Conservation (phyloP, 306 rosid genomes). For the Dalbergia cultrata region DNA sequence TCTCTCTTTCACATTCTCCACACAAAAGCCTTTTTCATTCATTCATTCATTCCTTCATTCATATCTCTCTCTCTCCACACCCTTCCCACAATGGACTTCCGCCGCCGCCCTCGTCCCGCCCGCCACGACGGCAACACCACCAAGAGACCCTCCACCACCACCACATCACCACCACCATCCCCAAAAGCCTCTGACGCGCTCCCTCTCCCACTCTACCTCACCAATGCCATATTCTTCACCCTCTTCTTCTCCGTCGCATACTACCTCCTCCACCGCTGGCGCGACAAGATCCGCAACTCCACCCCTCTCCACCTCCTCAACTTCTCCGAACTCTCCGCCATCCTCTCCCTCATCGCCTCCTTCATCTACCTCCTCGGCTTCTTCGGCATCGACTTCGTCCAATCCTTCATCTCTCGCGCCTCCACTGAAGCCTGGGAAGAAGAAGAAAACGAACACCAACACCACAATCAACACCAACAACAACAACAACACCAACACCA, state of each 20-base stretch:
- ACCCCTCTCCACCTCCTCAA: slow-evolving; percentile 77
- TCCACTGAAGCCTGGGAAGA: slow-evolving; percentile 63
- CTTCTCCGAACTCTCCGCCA: slow-evolving; percentile 67
- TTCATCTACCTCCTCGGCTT: slow-evolving; percentile 80
- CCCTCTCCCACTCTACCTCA: slow-evolving; percentile 67
- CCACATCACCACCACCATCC: background rate
- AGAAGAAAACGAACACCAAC: background rate
- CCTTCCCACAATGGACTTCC: slow-evolving; percentile 45
- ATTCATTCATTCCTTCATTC: background rate
- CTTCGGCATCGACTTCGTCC: slow-evolving; percentile 81
- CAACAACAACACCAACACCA: background rate
- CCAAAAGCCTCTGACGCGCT: slow-evolving; percentile 74
- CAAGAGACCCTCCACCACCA: background rate
- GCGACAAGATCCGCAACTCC: slow-evolving; percentile 76
- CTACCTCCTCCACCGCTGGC: slow-evolving; percentile 75
- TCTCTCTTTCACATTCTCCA: too few relatives aligned
- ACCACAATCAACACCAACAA: background rate
- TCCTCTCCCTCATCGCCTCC: slow-evolving; percentile 72
- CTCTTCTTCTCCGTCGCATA: slow-evolving; percentile 80
- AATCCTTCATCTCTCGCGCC: slow-evolving; percentile 68
- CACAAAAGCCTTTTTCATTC: background rate
- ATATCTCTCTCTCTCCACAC: background rate
- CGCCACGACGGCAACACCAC: background rate
- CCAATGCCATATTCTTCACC: slow-evolving; percentile 76
- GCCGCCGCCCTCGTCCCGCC: slow-evolving; percentile 40